Percentiles rank a stretch among this genome's conserved stretches.
phyloP scores from a whole-genome alignment of 305 asterid species.

The Fraxinus velutina region DNA sequence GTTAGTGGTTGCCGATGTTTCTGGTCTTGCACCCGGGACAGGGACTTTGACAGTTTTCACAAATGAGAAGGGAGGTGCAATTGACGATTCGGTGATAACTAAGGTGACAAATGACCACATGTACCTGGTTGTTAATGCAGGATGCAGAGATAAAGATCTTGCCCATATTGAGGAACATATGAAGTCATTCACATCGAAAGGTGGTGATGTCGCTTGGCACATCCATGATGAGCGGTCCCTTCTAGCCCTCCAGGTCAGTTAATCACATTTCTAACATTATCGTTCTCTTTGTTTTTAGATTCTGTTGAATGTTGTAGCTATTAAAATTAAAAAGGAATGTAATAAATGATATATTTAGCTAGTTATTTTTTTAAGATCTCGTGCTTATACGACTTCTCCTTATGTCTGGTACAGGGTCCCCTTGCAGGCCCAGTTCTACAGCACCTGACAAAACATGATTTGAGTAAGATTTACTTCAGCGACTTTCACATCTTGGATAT shows the following conservation, averaged over 20 bases:
- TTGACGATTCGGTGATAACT: constrained; percentile 91
- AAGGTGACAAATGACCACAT: constrained; percentile 83
- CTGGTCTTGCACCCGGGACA: constrained; percentile 90
- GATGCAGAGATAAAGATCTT: constrained; percentile 90
- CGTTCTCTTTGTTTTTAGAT: not conserved
- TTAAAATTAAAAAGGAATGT: not conserved
- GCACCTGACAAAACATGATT: constrained; percentile 75
- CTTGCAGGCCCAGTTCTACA: constrained; percentile 91
- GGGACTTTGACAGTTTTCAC: constrained; percentile 88
- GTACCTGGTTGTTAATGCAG: constrained; percentile 90
- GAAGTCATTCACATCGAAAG: constrained; percentile 82
- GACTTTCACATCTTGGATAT: constrained; percentile 72
- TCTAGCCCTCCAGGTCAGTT: constrained; percentile 76
- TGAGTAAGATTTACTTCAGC: constrained; percentile 87
- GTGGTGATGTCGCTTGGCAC: constrained; percentile 97
- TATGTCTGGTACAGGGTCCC: constrained; percentile 67
- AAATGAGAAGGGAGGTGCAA: constrained; percentile 95
- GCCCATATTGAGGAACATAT: constrained; percentile 97
- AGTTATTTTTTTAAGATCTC: not conserved
- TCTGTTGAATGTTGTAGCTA: not conserved
- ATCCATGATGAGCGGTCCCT: constrained; percentile 95
- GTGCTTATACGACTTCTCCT: constrained; percentile 12
- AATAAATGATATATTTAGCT: not conserved
- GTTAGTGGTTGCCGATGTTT: constrained; percentile 92
- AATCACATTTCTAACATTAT: not conserved